Evolutionary conservation across 352 stramenopile species (phyloP), one percentile per base, ranked within the genome.

Genomic region (Pythium folliculosum): DNA sequence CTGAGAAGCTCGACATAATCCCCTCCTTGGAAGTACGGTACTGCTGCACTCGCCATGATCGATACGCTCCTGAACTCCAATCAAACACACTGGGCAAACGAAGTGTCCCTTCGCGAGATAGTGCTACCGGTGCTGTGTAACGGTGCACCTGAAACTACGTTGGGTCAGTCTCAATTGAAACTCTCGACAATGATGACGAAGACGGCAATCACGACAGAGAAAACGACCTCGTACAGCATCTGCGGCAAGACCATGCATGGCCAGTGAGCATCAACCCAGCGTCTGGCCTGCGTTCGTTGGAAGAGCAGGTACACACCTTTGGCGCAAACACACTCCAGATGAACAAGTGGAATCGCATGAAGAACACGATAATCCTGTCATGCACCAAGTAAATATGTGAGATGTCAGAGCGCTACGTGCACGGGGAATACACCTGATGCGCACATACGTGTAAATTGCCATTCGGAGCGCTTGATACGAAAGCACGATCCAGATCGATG

Each of bases 281-380:
- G n/a, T n/a, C n/a, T 32, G 5, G 27, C 27, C 3, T 32, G 27
- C 2, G 5, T 32, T 32, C 27, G 5, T 6, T 2, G 27, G 5
- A 32, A 32, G 27, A 7, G 40, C 17, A 19, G 30, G 17, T 23
- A 25, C 25, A 2, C 68, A 96, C 88, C 82, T 96, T 96, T 10
- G 89, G 89, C 6, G 89, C 89, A 48, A 96, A 97, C 7, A 97
- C 89, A 43, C 88, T 96, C 89, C 89, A 97, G 55, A 97, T 93
- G 60, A 97, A 97, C 49, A 97, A 73, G 68, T 97, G 89, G 65
- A 94, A 94, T 43, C 89, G 86, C 88, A 97, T 95, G 14, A 90
- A 77, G 55, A 88, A 96, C 23, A 97, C 84, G 44, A 97, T 77
- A 13, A 88, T 64, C 13, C 86, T 97, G 60, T 23, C 25, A 14